These are phyloP conservation scores for Xylaria scruposa DNA, from an alignment of 495 filamentous ascomycete species.

Conservation along the genomic window DNA sequence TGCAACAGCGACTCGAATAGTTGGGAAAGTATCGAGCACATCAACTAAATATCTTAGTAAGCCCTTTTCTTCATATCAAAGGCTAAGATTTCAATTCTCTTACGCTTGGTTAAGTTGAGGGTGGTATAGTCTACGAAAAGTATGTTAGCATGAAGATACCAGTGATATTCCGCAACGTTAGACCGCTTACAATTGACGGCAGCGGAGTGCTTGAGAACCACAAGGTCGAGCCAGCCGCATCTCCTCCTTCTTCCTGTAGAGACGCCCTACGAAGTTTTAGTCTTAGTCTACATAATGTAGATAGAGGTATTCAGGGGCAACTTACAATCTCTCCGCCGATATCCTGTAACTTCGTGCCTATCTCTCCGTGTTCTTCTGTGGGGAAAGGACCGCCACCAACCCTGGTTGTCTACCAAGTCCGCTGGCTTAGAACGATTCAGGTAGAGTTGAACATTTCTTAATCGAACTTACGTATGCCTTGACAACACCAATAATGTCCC, in stretches of 20 bases:
- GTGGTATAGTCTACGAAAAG: constrained; percentile 62
- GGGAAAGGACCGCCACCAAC: constrained; percentile 85
- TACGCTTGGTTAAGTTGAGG: constrained; percentile 79
- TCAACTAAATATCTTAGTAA: constrained; percentile 59
- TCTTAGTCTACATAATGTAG: neutral
- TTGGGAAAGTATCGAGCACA: constrained; percentile 82
- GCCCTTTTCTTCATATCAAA: neutral
- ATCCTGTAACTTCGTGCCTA: constrained; percentile 52
- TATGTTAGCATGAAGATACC: constrained; percentile 1
- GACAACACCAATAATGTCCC: constrained; percentile 77
- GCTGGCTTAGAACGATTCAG: neutral
- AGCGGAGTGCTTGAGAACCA: constrained; percentile 76
- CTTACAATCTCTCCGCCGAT: constrained; percentile 46
- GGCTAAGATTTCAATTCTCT: neutral
- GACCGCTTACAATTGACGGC: constrained; percentile 59
- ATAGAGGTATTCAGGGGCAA: neutral
- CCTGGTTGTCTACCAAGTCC: constrained; percentile 60
- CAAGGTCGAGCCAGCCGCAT: constrained; percentile 90
- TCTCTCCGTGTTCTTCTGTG: constrained; percentile 73
- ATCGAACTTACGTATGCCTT: constrained; percentile 64
- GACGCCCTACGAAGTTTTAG: constrained; percentile 63
- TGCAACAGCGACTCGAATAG: constrained; percentile 78
- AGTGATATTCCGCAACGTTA: neutral
- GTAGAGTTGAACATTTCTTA: constrained; percentile 25
- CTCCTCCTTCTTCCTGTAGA: constrained; percentile 83